Evolutionary conservation across 805 yeast genomes (phyloP), one percentile per base, ranked within the genome.

Genomic region (Cyberlindnera petersonii): DNA sequence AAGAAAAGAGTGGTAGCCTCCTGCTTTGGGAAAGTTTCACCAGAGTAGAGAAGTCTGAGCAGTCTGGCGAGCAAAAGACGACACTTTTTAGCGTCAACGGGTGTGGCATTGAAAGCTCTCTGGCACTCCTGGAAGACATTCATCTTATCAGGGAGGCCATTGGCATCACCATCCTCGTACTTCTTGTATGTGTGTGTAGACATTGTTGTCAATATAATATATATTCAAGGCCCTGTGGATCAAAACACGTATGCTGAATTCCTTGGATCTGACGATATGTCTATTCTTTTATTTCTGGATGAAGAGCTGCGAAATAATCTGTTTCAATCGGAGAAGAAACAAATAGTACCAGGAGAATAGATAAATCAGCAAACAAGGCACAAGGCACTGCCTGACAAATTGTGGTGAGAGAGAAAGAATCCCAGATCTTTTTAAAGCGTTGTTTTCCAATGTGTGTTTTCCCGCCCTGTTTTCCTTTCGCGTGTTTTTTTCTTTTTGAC

Each of bases 51-150:
- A 58, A 93, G 73, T 56, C 95, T 77, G 57, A 89, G 70, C 53
- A 93, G 71, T 64, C 88, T 80, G 24, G 96, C 82, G 59, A 93
- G 73, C 58, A 91, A 68, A 43, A 71, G 61, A 53, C 98, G 85
- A 58, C 96, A 88, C 64, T 83, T 83, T 53, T 81, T 83, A 20
- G 97, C 85, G 54, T 85, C 82, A 43, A 89, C 82, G 9, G 95
- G 95, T 31, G 93, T 75, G 48, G 89, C 86, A 68, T 89, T 91
- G 74, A 93, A 93, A 44, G 86, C 89, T 50, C 85, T 85, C 57
- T 86, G 69, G 70, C 97, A 89, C 61, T 89, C 96, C 66, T 93
- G 98, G 63, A 84, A 91, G 47, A 93, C 89, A 9, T 96, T 82
- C 98, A 93, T 93, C 66, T 89, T 89, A 66, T 93, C 98, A 40